These are phyloP conservation scores for Lepraria neglecta DNA, from an alignment of 495 filamentous ascomycete genomes.

Conservation along the genomic window DNA sequence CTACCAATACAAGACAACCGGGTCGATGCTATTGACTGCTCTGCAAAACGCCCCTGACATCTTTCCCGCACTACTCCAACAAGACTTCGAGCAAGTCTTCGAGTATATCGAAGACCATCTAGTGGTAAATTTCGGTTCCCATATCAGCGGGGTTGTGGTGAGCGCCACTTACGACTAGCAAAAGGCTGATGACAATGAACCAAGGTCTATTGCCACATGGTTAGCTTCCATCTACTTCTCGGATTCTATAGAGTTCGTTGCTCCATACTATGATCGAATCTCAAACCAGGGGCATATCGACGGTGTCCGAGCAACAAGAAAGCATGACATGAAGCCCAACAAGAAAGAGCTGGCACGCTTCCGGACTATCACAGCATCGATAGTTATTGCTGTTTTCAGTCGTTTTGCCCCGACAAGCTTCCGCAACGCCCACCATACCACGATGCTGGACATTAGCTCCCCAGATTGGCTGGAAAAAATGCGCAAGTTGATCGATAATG, in stretches of 20 bases:
- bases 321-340: background rate
- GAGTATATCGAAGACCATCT: background rate
- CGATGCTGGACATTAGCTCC: background rate
- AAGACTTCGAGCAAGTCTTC: background rate
- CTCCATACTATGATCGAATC: constrained; percentile 4
- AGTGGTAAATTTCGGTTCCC: background rate
- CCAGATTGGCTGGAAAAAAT: background rate
- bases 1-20: background rate
- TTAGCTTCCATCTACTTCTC: background rate
- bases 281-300: background rate
- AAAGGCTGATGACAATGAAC: background rate
- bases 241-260: background rate
- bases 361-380: background rate
- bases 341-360: background rate
- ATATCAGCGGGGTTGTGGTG: too few species aligned
- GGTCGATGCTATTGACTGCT: background rate
- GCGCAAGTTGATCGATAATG: background rate
- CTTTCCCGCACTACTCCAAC: background rate
- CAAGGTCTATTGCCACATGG: background rate
- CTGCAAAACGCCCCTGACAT: background rate
- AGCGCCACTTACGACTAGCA: background rate
- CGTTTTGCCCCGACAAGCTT: background rate
- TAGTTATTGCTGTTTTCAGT: background rate
- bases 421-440: background rate
- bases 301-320: background rate